These are phyloP conservation scores for Pilobolus umbonatus DNA, from an alignment of 192 early-diverging fungal genomes.

Conservation along the genomic window DNA sequence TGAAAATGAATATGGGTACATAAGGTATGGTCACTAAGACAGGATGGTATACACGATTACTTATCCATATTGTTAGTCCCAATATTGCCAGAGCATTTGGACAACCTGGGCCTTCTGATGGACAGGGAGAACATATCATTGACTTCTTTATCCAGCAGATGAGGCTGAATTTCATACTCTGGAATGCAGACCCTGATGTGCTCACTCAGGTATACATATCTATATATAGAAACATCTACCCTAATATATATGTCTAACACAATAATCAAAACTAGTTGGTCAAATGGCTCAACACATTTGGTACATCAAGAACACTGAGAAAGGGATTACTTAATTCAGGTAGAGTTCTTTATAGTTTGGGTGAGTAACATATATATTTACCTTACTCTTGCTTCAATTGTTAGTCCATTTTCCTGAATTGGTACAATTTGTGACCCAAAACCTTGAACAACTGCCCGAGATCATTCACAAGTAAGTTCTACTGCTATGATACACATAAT, in stretches of 20 bases:
- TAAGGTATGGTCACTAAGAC: too few relatives aligned
- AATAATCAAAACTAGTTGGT: constrained; percentile 19
- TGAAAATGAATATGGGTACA: constrained; percentile 48
- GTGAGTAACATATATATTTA: too few relatives aligned
- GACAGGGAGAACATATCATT: constrained; percentile 50
- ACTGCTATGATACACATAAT: neutral
- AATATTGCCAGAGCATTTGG: constrained; percentile 56
- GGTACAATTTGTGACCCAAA: constrained; percentile 55
- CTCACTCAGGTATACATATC: constrained; percentile 42
- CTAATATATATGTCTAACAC: neutral
- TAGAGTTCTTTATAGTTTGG: constrained; percentile 21
- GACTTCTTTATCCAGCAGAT: constrained; percentile 61
- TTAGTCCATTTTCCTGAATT: constrained; percentile 53
- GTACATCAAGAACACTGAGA: constrained; percentile 32
- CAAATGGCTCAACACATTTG: constrained; percentile 41
- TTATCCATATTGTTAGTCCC: constrained; percentile 42
- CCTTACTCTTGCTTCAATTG: constrained; percentile 7
- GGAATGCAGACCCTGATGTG: constrained; percentile 69
- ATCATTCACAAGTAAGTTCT: constrained; percentile 51
- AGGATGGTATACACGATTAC: constrained; percentile 24
- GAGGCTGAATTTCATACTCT: constrained; percentile 57
- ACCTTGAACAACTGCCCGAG: constrained; percentile 54
- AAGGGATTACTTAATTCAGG: constrained; percentile 48
- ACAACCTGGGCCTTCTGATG: constrained; percentile 39
- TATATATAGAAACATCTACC: neutral